A percentile compares a stretch with the other conserved stretches of the same genome.
Conservation (phyloP, 164 flowering plant genomes). For the Chimonanthus salicifolius region DNA sequence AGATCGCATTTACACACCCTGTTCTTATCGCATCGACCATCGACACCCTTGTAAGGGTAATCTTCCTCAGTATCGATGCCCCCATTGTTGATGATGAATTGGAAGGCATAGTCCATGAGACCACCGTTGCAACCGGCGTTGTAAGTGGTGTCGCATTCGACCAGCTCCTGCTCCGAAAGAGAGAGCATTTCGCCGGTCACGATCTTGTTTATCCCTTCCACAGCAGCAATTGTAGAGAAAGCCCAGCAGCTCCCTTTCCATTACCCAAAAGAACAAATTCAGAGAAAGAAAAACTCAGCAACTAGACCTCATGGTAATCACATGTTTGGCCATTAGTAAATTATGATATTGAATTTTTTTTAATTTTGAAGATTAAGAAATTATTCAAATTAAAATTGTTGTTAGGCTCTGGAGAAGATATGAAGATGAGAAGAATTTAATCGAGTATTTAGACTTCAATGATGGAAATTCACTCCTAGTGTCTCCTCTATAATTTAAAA, state of each 20-base stretch:
- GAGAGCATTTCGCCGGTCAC: conserved; percentile 61
- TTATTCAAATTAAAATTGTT: too few species aligned
- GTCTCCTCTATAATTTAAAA: too few species aligned
- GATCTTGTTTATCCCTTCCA: conserved; percentile 83
- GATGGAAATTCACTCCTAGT: too few species aligned
- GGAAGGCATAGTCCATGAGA: conserved; percentile 93
- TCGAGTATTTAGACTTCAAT: too few species aligned
- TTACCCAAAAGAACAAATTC: neutral
- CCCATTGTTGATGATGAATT: conserved; percentile 79
- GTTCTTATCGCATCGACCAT: conserved; percentile 43
- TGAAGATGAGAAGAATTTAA: too few species aligned
- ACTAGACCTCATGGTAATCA: neutral
- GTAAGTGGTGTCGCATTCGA: conserved; percentile 69
- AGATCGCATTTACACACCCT: conserved; percentile 31
- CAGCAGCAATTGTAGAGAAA: conserved; percentile 84
- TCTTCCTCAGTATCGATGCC: conserved; percentile 76
- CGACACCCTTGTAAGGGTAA: conserved; percentile 69
- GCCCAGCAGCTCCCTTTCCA: conserved; percentile 98
- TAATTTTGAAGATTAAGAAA: too few species aligned
- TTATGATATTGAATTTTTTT: too few species aligned
- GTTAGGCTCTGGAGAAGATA: too few species aligned
- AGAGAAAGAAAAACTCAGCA: neutral
- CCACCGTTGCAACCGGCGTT: conserved; percentile 89
- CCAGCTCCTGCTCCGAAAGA: conserved; percentile 88
- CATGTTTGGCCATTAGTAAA: too few species aligned